phyloP scores from a whole-genome alignment of 768 basidiomycete genomes.

The Mrakia blollopis region DNA sequence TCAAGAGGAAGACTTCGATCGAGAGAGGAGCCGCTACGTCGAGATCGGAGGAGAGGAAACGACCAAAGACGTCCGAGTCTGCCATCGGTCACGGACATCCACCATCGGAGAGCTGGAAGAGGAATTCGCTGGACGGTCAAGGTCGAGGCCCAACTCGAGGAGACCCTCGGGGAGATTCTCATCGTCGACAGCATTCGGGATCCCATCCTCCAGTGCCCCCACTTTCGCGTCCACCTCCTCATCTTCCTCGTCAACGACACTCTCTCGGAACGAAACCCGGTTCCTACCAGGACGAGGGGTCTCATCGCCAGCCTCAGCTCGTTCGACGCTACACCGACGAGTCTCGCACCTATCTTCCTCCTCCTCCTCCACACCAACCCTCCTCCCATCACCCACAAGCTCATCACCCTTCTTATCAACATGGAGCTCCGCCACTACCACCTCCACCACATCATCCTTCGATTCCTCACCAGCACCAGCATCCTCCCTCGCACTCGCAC shows the following conservation, averaged over 20 bases:
- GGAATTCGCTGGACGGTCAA: not conserved
- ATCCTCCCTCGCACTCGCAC: not conserved
- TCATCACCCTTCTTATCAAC: not conserved
- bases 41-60: not conserved
- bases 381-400: not conserved
- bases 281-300: not conserved
- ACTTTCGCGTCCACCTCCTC: not conserved
- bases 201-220: not conserved
- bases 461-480: not conserved
- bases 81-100: not conserved
- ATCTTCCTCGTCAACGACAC: not conserved
- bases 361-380: not conserved
- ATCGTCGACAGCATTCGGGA: not conserved
- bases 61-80: not conserved
- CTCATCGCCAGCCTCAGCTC: not conserved
- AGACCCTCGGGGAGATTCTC: not conserved
- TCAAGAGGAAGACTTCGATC: constrained; percentile 14
- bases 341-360: not conserved
- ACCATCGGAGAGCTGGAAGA: not conserved
- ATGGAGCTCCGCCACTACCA: not conserved
- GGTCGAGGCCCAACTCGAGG: not conserved
- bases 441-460: no score
- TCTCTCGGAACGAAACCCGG: not conserved
- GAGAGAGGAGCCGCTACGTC: not conserved
- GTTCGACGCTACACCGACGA: constrained; percentile 14